phyloP scores from a whole-genome alignment of 2,329 filamentous ascomycete genomes.

The Calonectria ilicicola region DNA sequence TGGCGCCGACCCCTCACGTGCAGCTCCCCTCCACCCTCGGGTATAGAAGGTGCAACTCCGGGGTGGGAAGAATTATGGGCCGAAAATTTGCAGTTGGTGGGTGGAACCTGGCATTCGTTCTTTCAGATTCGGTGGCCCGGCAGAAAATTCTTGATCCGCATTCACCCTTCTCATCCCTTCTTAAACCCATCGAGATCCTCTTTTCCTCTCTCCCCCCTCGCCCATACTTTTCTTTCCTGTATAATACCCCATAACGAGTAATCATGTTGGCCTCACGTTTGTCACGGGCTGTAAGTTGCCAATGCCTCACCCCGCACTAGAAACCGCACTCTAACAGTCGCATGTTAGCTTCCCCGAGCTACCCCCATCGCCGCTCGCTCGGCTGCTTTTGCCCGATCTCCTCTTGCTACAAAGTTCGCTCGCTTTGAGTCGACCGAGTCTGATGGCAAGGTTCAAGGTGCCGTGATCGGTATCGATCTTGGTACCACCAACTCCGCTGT shows the following conservation, averaged over 20 bases:
- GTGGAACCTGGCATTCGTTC: constrained; percentile 55
- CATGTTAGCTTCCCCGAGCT: constrained; percentile 79
- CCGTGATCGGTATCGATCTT: constrained; percentile 98
- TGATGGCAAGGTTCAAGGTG: constrained; percentile 84
- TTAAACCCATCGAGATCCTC: constrained; percentile 45
- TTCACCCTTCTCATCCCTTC: constrained; percentile 38
- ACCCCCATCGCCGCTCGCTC: constrained; percentile 76
- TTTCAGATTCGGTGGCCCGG: constrained; percentile 56
- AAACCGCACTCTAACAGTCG: constrained; percentile 30
- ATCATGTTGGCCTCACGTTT: constrained; percentile 79
- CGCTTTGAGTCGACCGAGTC: constrained; percentile 77
- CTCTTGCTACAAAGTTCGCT: constrained; percentile 79
- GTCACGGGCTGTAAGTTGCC: constrained; percentile 77
- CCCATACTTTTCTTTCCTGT: constrained; percentile 48
- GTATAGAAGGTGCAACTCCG: background rate
- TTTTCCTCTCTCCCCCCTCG: constrained; percentile 47
- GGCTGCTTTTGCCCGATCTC: constrained; percentile 75
- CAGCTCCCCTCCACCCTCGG: constrained; percentile 14
- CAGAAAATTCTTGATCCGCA: constrained; percentile 50
- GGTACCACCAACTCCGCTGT: constrained; percentile 99
- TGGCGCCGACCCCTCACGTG: constrained; percentile 17
- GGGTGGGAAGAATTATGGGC: constrained; percentile 45
- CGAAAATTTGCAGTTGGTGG: constrained; percentile 45
- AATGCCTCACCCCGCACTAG: constrained; percentile 13
- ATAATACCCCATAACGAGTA: constrained; percentile 50